Evolutionary conservation across 495 filamentous ascomycete species (phyloP).

Genomic region (Xylaria scruposa): DNA sequence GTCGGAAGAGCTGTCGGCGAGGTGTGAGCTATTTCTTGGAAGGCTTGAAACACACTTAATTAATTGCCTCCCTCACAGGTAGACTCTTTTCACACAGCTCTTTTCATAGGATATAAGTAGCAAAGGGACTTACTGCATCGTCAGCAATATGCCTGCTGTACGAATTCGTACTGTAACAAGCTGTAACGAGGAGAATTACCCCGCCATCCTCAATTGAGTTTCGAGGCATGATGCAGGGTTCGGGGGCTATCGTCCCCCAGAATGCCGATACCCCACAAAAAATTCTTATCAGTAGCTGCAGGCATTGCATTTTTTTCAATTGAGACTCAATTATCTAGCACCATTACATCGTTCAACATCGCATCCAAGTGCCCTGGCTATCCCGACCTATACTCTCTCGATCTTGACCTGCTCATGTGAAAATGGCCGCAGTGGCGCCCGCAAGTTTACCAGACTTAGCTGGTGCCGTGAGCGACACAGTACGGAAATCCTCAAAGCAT

Average conservation of each 20-base stretch:
- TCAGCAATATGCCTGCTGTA: background rate
- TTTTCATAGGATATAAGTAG: too few species aligned
- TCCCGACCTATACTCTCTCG: too few species aligned
- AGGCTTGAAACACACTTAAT: background rate
- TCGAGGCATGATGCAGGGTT: background rate
- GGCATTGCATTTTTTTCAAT: constrained; percentile 11
- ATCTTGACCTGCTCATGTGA: background rate
- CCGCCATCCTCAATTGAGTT: constrained; percentile 1
- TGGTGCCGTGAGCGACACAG: constrained; percentile 30
- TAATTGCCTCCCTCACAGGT: background rate
- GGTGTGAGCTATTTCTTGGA: background rate
- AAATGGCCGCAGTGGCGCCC: constrained; percentile 8
- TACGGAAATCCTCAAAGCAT: constrained; percentile 33
- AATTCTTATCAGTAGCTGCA: constrained; percentile 20
- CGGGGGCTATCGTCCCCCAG: background rate
- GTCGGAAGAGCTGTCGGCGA: constrained; percentile 34
- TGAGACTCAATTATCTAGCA: background rate
- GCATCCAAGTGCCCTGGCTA: background rate
- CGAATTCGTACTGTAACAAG: too few species aligned
- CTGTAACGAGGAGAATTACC: background rate
- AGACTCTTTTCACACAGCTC: background rate
- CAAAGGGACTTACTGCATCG: background rate
- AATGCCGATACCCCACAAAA: constrained; percentile 22
- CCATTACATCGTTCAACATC: background rate
- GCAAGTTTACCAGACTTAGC: background rate